phyloP scores from a whole-genome alignment of 108 stramenopile genomes.

The Cyclotella atomus region DNA sequence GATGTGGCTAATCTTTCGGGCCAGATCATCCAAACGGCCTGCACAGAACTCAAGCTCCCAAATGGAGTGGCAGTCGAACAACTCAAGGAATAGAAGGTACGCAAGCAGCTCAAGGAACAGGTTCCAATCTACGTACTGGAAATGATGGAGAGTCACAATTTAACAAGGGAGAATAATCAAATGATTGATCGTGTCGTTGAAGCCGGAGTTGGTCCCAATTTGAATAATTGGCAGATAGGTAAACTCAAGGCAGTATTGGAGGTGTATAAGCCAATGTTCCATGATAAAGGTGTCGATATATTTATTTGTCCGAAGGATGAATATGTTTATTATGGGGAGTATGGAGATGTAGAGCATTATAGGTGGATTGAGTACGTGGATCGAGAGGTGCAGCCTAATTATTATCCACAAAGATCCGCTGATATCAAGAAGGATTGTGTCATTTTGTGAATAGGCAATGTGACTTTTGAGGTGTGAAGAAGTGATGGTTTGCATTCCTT shows the following conservation, averaged over 20 bases:
- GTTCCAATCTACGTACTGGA: conserved; percentile 49
- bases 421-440: too few relatives aligned
- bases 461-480: too few relatives aligned
- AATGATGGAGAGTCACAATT: conserved; percentile 41
- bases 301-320: conserved; percentile 57
- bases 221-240: conserved; percentile 50
- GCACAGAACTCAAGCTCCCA: conserved; percentile 53
- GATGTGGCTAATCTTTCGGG: conserved; percentile 51
- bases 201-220: conserved; percentile 27
- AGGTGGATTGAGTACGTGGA: conserved; percentile 67
- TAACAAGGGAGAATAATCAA: conserved; percentile 44
- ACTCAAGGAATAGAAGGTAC: conserved; percentile 42
- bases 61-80: conserved; percentile 63
- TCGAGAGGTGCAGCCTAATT: too few relatives aligned
- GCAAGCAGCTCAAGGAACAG: conserved; percentile 51
- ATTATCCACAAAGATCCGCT: too few relatives aligned
- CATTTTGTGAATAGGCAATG: too few relatives aligned
- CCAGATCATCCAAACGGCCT: conserved; percentile 54
- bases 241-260: conserved; percentile 49
- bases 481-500: too few relatives aligned
- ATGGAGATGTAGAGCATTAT: conserved; percentile 54
- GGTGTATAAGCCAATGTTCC: conserved; percentile 46
- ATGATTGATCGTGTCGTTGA: conserved; percentile 44
- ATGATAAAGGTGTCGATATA: conserved; percentile 49
- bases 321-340: conserved; percentile 53